A percentile compares a stretch with the other conserved stretches of the same genome.
These are phyloP conservation scores for Sonneratia caseolaris DNA, from an alignment of 345 rosid genomes.

Conservation along the genomic window DNA sequence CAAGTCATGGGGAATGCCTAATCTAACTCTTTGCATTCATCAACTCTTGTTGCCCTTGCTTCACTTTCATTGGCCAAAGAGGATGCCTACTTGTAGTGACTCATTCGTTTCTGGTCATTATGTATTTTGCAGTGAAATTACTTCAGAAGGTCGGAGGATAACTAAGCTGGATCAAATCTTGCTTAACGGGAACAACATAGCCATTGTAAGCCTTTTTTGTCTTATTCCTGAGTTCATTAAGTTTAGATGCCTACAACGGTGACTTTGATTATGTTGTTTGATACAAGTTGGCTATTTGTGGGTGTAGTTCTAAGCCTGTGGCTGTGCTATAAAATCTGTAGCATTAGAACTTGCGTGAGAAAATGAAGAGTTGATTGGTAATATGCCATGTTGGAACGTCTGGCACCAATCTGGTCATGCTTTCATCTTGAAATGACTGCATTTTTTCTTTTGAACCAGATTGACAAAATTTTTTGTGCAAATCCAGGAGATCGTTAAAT, in stretches of 20 bases:
- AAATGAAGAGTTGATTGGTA: background rate
- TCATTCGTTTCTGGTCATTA: background rate
- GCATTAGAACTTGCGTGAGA: background rate
- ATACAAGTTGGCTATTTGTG: background rate
- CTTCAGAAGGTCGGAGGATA: constrained; percentile 80
- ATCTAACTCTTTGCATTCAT: background rate
- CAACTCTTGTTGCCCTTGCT: background rate
- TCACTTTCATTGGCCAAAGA: background rate
- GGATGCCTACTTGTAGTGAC: background rate
- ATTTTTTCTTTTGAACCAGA: background rate
- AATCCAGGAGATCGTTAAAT: too few species aligned
- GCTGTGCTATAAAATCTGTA: background rate
- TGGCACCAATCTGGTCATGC: too few species aligned
- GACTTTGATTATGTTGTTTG: background rate
- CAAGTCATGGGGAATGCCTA: background rate
- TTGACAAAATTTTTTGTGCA: background rate
- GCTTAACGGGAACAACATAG: constrained; percentile 91
- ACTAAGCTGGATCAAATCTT: constrained; percentile 95
- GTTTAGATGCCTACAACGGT: background rate
- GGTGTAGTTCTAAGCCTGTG: background rate
- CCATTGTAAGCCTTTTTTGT: constrained; percentile 50
- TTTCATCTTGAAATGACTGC: background rate
- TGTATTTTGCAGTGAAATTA: constrained; percentile 52
- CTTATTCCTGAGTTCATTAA: background rate
- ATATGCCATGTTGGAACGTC: background rate